Evolutionary conservation across 305 asterid genomes (phyloP).

Genomic region (Andrographis paniculata): DNA sequence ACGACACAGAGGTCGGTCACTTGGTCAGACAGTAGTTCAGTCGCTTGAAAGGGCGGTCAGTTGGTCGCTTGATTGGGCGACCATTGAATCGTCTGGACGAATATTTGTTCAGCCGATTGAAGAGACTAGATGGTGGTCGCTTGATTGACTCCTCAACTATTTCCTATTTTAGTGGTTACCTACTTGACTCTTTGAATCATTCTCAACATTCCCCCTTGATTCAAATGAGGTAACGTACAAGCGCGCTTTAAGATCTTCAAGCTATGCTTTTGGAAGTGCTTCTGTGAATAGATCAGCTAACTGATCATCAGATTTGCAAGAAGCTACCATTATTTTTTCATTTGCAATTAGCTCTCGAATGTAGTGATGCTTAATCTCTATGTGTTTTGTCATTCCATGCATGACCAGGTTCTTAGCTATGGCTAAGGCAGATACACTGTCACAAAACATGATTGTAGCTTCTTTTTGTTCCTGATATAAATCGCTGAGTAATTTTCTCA

Average conservation of each 20-base stretch:
- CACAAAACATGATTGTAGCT: background rate
- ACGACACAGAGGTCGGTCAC: too few relatives aligned
- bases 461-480: background rate
- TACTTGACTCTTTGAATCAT: background rate
- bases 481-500: background rate
- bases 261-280: background rate
- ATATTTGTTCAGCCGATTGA: too few relatives aligned
- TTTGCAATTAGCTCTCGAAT: too few relatives aligned
- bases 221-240: background rate
- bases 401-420: background rate
- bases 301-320: background rate
- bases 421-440: background rate
- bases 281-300: background rate
- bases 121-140: too few relatives aligned
- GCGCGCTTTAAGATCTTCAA: background rate
- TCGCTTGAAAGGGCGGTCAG: too few relatives aligned
- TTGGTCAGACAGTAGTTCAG: too few relatives aligned
- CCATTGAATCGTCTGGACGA: too few relatives aligned
- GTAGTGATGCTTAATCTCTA: background rate
- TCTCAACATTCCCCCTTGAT: background rate
- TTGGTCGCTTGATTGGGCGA: too few relatives aligned
- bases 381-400: background rate
- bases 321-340: background rate
- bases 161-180: background rate
- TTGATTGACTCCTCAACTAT: background rate